These are phyloP conservation scores for Metschnikowia koreensis DNA, from an alignment of 805 yeast genomes.

Conservation along the genomic window DNA sequence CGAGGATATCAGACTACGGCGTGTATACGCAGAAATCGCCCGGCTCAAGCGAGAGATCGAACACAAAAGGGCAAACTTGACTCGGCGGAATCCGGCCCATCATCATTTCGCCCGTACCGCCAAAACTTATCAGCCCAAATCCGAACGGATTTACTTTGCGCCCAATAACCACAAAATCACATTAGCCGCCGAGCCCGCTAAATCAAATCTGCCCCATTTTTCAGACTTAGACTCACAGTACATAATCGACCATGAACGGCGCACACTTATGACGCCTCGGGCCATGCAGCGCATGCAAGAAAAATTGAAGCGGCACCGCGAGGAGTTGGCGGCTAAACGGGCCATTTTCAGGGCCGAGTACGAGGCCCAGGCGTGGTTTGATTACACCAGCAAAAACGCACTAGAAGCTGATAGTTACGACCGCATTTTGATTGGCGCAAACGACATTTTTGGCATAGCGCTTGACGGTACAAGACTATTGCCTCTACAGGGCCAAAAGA, in stretches of 20 bases:
- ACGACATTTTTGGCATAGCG: conserved; percentile 43
- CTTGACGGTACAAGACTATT: conserved; percentile 41
- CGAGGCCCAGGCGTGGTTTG: conserved; percentile 1
- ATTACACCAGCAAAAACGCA: conserved; percentile 23
- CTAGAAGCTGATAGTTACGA: conserved; percentile 45
- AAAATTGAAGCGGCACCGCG: conserved; percentile 1
- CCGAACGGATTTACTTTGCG: neutral
- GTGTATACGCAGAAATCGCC: conserved; percentile 8
- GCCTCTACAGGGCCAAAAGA: conserved; percentile 28
- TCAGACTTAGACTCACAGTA: neutral
- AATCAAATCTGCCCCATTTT: neutral
- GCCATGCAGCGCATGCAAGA: conserved; percentile 5
- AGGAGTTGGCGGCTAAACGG: neutral
- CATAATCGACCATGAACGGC: conserved; percentile 5
- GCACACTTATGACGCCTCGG: conserved; percentile 12
- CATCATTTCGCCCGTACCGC: neutral
- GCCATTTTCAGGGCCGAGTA: neutral
- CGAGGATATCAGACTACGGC: neutral
- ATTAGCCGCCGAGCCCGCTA: neutral
- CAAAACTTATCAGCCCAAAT: neutral
- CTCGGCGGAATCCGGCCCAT: neutral
- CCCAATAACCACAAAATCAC: neutral
- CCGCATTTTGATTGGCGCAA: conserved; percentile 37
- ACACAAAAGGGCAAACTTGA: neutral
- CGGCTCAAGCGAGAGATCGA: conserved; percentile 10